Base-by-base conservation (phyloP, 306 rosid genomes). In the Medicago lupulina region DNA sequence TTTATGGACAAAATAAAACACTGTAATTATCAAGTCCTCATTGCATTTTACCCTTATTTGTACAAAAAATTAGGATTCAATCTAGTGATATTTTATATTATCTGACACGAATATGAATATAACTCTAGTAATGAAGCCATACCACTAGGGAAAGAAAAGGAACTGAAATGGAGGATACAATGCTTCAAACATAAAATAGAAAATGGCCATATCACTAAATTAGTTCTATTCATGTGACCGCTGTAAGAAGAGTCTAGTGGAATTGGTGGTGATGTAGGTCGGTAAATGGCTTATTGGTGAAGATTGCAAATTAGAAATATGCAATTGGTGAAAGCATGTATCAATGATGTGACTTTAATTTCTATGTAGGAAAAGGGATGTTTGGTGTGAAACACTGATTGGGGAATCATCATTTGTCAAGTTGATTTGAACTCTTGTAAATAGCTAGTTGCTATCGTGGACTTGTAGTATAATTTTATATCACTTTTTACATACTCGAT, bases 391-490 rank as follows among this genome's bases (percentile, higher is more conserved):
- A 51, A 51, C 58, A 51, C 21, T 51, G 58, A 23, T 16, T 7
- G 55, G 15, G 55, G 9, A 51, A 50, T 50, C 57, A 50, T 50
- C 18, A 50, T 50, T n/a, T 50, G 57, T 50, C 57, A 2, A 50
- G 57, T 50, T 8, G 16, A 50, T 50, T n/a, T 50, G 8, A 15
- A 51, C 11, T 16, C 58, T n/a, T n/a, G 7, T 7, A 50, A n/a
- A 50, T 50, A 50, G 21, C 19, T n/a, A 50, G 57, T 50, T n/a
- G n/a, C 57, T 59, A 15, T 73, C 25, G 16, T n/a, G 60, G 19
- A 28, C 78, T 55, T 74, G 31, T 44, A 74, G 18, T 70, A 25
- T 46, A 59, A n/a, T 43, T 74, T 60, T 63, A 61, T 31, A 15
- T 73, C 16, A 25, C 17, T 43, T 43, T 44, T 60, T 25, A 43